Base-by-base conservation (phyloP, 139 green algal species). In the Volvox africanus region DNA sequence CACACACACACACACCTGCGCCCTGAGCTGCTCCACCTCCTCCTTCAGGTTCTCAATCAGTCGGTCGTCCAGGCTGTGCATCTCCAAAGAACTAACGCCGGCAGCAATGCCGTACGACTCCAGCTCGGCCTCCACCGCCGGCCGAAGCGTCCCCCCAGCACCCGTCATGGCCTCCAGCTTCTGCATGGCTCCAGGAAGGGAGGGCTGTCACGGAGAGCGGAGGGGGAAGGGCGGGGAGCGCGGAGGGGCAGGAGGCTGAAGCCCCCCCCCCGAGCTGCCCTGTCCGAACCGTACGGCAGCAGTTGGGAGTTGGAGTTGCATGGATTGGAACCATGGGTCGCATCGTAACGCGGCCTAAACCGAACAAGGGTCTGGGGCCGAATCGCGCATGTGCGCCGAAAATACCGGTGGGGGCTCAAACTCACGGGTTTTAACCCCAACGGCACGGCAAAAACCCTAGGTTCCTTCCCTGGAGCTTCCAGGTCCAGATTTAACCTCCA, bases 111-210 rank as follows among this genome's bases (percentile, higher is more conserved):
- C 86, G 17, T 82, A 26, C 13, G 35, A 22, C 24, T 50, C 68
- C 71, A 83, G 73, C 73, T 90, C 86, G 14, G 73, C 44, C 30
- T 90, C 86, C 18, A 90, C 32, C 6, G 73, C 86, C 30, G 71
- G 71, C 1, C 86, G 86, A 69, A 90, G 86, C 73, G 82, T 55
- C 37, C 73, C 73, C 65, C 85, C 85, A 1, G 16, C 28, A n/a
- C 85, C 69, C 37, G 86, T 90, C 33, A 88, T 62, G 21, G 82
- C 82, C 82, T 88, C 82, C 65, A 88, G 65, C 65, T 88, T 88
- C 82, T 88, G 37, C 44, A 55, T 55, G 44, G 5, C 5, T 55
- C 44, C 44, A 55, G 44, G 44, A 9, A 55, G 44, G 44, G 44
- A n/a, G n/a, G n/a, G n/a, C n/a, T n/a, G n/a, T n/a, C n/a, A n/a